Base-by-base conservation (phyloP, 2,329 filamentous ascomycete genomes). In the Sarocladium strictum region DNA sequence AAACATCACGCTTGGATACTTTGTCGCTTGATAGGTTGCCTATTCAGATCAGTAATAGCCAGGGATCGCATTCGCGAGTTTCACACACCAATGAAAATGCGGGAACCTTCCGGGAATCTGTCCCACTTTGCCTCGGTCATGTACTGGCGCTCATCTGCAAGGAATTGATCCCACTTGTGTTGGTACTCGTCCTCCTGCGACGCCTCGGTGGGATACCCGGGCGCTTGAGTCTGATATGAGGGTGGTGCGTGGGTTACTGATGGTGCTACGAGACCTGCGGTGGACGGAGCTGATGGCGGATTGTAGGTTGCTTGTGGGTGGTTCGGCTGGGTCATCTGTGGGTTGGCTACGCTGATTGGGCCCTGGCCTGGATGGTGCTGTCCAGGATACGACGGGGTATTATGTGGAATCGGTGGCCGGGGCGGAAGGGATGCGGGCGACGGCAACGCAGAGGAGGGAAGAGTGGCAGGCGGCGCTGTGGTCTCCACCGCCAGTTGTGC, bases 11-110 rank as follows among this genome's bases (percentile, higher is more conserved):
- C 71, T 97, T 97, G 6, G 90, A 94, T 14, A 96, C 92, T 65
- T 92, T 86, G 67, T 97, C 93, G 53, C 89, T 93, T 1, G 91
- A 92, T 11, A 99, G 78, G 66, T 97, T 99, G 54, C 92, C 91
- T 90, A 65, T 54, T 27, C 7, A 67, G 57, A 67, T 56, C 58
- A 59, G 54, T 57, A 57, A 60, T 57, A 58, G 59, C 55, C 54
- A 19, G 56, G 58, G 59, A 64, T 63, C 59, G 58, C 61, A 59
- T 61, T 57, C 59, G n/a, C n/a, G 17, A 26, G n/a, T 5, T 4
- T 3, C 47, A 65, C 80, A 67, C 77, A 90, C 89, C 89, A 66
- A 94, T 89, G 65, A 93, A 93, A 53, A 94, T 78, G 57, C 89
- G 79, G 17, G 88, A 91, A 3, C 86, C 86, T 53, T 84, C 77